A percentile compares a stretch with the other conserved stretches of the same genome.
Conservation (phyloP, 2,329 filamentous ascomycete genomes). For the Talaromyces sp. region DNA sequence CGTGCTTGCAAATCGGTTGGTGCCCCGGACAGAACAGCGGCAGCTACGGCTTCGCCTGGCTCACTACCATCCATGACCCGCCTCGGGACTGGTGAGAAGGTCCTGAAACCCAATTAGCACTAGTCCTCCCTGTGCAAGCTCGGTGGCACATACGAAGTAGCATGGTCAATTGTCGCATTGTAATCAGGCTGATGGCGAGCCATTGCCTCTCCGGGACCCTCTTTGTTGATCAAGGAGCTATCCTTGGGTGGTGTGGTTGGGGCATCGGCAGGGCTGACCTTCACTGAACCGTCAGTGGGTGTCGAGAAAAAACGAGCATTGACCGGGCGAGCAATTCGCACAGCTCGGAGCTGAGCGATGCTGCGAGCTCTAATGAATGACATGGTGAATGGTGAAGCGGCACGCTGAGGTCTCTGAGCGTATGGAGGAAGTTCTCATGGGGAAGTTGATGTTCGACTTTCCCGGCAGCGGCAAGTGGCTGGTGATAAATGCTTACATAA, state of each 20-base stretch:
- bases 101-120: slow-evolving; percentile 52
- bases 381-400: slow-evolving; percentile 48
- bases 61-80: slow-evolving; percentile 89
- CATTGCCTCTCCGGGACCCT: slow-evolving; percentile 50
- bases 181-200: slow-evolving; percentile 76
- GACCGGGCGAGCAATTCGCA: slow-evolving; percentile 29
- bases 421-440: slow-evolving; percentile 19
- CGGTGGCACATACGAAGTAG: slow-evolving; percentile 69
- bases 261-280: slow-evolving; percentile 48
- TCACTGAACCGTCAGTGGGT: slow-evolving; percentile 54
- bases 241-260: slow-evolving; percentile 37
- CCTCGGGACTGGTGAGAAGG: slow-evolving; percentile 87
- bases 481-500: slow-evolving; percentile 16
- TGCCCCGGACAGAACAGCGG: slow-evolving; percentile 84
- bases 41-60: slow-evolving; percentile 68
- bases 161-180: slow-evolving; percentile 75
- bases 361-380: slow-evolving; percentile 60
- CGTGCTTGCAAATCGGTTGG: slow-evolving; percentile 91
- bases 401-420: slow-evolving; percentile 5
- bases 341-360: slow-evolving; percentile 33
- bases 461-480: slow-evolving; percentile 15
- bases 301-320: slow-evolving; percentile 39
- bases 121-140: slow-evolving; percentile 10
- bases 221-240: slow-evolving; percentile 50
- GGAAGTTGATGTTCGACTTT: slow-evolving; percentile 17